Base-by-base conservation (phyloP, 2,329 filamentous ascomycete genomes). In the Epichloe sibirici region DNA sequence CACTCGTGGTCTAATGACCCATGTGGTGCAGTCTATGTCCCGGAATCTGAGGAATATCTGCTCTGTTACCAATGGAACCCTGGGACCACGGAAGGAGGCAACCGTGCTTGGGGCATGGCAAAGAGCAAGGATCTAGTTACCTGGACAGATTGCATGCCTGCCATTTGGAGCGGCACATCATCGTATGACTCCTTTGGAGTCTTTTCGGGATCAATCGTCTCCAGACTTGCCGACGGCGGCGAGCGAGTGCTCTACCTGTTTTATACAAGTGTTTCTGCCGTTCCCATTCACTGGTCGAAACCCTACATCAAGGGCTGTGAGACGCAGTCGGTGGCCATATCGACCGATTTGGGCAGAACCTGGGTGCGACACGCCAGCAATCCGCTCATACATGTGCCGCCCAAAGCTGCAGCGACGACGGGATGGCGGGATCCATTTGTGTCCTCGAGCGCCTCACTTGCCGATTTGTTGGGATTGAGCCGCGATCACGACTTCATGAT, bases 201-300 rank as follows among this genome's bases (percentile, higher is more conserved):
- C 12, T 74, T 73, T 50, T 71, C 72, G 40, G 71, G 71, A 5
- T 66, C 64, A 21, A 69, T 72, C n/a, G 69, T 71, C 35, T 69
- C 71, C 9, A 60, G 55, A 4, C 67, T 70, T 15, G 67, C 72
- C 53, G 65, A 69, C 13, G 69, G 68, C n/a, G 65, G 68, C 17
- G 65, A 50, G 53, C 43, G 55, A 23, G 39, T 58, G 4, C 61
- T 38, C 64, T 70, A n/a, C 70, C 69, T 7, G 56, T 73, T 34
- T 2, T 74, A 74, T 54, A 71, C 71, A 7, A 68, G 67, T 5
- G 69, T 73, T 12, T 66, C 65, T n/a, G 69, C 65, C 54, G 55
- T 72, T 12, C 71, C 71, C 0, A 72, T 74, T n/a, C 66, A 70
- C 42, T 73, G 70, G 70, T 71, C 68, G 6, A 65, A 72, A 28